Base-by-base conservation (phyloP, 371 early-diverging fungal genomes). In the Mucor sp. region DNA sequence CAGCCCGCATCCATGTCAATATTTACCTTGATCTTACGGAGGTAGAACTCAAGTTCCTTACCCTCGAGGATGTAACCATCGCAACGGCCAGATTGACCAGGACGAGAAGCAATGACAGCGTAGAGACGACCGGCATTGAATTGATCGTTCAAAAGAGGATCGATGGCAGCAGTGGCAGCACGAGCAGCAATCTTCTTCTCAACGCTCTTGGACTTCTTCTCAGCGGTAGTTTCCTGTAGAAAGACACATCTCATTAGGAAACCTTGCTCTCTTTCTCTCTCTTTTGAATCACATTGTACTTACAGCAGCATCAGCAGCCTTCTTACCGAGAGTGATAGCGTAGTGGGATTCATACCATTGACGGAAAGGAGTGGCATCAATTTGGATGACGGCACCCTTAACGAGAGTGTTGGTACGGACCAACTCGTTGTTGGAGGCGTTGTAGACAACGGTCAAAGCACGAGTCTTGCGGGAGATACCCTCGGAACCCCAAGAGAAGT, bases 381-480 rank as follows among this genome's bases (percentile, higher is more conserved):
- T 91, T 86, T 99, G 98, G 69, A 99, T 93, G 74, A 99, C 94
- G 80, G 95, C 91, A 74, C 96, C 93, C 93, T 99, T 99, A 65
- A 99, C 99, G 60, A 99, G 90, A 69, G 99, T 99, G 92, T 99
- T 99, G 85, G 99, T 99, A 83, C 99, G 97, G 84, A 99, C 98
- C 80, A 99, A 90, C 88, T 99, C 99, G 94, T 99, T 99, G 96
- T 96, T 98, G 86, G 97, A 94, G 75, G 99, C 94, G 89, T 99
- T 99, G 95, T 99, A 99, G 70, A 95, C 94, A 75, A 99, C 99
- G 71, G 92, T 89, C 80, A 97, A 87, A 78, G 98, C 93, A 89
- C 98, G 95, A 72, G 97, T 90, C 92, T 97, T 98, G 89, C 93
- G 93, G 71, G 98, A 90, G 84, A 90, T 79, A 70, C 94, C 84